phyloP scores from a whole-genome alignment of 768 basidiomycete genomes.

The Mycena pura region DNA sequence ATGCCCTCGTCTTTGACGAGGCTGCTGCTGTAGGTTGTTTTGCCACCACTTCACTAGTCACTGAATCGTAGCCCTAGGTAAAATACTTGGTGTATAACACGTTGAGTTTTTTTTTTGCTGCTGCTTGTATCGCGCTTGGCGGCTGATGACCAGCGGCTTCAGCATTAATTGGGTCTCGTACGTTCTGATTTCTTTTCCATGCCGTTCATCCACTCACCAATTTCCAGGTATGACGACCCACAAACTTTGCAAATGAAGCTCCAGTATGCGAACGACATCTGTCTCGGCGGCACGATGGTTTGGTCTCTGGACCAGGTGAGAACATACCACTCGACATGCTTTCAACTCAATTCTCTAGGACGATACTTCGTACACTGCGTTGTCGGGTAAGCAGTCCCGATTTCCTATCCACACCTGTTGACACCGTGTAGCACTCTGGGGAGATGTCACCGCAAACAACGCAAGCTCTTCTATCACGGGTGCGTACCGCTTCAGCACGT shows the following conservation, averaged over 20 bases:
- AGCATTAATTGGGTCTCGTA: too few species aligned
- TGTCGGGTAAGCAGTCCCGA: neutral
- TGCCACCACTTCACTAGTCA: neutral
- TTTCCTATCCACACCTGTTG: too few species aligned
- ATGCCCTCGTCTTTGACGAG: neutral
- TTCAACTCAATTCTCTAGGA: neutral
- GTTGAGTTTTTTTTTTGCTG: neutral
- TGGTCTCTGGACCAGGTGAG: constrained; percentile 11
- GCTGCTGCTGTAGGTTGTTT: neutral
- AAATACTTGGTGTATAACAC: neutral
- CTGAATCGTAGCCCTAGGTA: too few species aligned
- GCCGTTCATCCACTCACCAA: neutral
- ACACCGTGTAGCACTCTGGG: too few species aligned
- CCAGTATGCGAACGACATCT: neutral
- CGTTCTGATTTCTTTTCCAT: too few species aligned
- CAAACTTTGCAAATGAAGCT: constrained; percentile 1
- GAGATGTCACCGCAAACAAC: too few species aligned
- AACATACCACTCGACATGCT: neutral
- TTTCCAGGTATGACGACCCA: neutral
- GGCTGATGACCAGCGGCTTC: neutral
- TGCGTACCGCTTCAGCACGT: too few species aligned
- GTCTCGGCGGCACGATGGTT: constrained; percentile 7
- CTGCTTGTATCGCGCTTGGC: neutral
- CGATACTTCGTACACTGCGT: neutral
- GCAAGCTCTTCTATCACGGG: too few species aligned